These are phyloP conservation scores for Vigna reflexopilosa DNA, from an alignment of 306 rosid species.

Conservation along the genomic window DNA sequence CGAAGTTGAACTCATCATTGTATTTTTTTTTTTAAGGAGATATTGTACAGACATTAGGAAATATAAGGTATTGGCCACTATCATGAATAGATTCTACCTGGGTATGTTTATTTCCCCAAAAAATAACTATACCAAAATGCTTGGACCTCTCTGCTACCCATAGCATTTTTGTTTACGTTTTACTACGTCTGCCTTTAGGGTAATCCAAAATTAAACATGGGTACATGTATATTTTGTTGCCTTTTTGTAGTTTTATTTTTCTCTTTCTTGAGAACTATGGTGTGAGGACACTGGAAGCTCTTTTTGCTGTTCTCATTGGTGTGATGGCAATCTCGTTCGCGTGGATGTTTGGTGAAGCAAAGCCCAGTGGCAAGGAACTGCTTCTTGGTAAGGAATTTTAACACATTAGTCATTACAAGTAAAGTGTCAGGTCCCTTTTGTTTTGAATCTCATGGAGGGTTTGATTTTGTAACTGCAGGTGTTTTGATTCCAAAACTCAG, in stretches of 20 bases:
- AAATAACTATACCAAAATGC: not conserved
- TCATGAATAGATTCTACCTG: not conserved
- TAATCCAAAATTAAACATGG: constrained; percentile 17
- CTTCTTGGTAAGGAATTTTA: constrained; percentile 63
- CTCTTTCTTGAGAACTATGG: constrained; percentile 95
- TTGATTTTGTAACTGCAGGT: constrained; percentile 55
- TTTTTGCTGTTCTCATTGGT: constrained; percentile 88
- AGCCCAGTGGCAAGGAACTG: constrained; percentile 82
- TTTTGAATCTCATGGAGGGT: constrained; percentile 39
- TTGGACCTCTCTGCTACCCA: not conserved
- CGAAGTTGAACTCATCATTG: not conserved
- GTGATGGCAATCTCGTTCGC: constrained; percentile 87
- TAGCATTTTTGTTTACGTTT: not conserved
- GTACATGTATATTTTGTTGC: constrained; percentile 26
- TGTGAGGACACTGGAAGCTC: constrained; percentile 87
- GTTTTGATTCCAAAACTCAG: constrained; percentile 85
- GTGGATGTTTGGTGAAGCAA: constrained; percentile 95
- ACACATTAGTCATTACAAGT: constrained; percentile 2
- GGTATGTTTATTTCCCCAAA: not conserved
- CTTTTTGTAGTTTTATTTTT: constrained; percentile 75
- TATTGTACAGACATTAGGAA: not conserved
- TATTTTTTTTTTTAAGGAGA: not conserved
- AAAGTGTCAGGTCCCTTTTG: constrained; percentile 8
- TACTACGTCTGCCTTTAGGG: not conserved
- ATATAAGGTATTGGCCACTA: not conserved